Evolutionary conservation across 192 early-diverging fungal species (phyloP), one percentile per base, ranked within the genome.

Genomic region (Rhizophagus sp.): DNA sequence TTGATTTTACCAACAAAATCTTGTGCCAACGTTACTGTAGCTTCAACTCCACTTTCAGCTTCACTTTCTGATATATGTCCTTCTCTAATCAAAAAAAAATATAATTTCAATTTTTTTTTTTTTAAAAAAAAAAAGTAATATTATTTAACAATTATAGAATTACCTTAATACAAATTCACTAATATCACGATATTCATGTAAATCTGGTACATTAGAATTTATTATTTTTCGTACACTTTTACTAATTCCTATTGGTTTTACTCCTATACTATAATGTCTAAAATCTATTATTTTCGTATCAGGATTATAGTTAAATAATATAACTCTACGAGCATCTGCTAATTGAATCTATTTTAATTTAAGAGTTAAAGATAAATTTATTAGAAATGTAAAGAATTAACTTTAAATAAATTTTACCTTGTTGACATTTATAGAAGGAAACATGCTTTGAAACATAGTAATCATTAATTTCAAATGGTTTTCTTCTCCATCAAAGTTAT

Each of bases 391-490:
- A 1, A 88, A 30, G 76, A 49, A 27, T 44, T 57, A 22, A 61
- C n/a, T 50, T n/a, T 49, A 22, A 65, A 24, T 61, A 62, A 65
- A 87, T 80, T n/a, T n/a, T 88, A 95, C 94, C 47, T 89, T 95
- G 79, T 94, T 90, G 27, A 98, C 94, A 84, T 97, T 95, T 79
- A 99, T 98, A 1, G 98, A 85, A 1, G 98, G 97, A 81, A 97
- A 97, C 92, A 99, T 90, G 83, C 97, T 98, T 79, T 98, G 98
- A 78, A 99, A 93, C 90, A 97, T 93, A 13, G 95, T 94, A 2
- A 93, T 92, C 92, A 98, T 94, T 62, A 99, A 87, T 85, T 97
- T 95, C 79, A 97, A 89, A 49, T 96, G 88, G 22, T 93, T 93
- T 33, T 86, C 87, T 77, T 92, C 89, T 61, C 87, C 88, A 22